A percentile compares a stretch with the other conserved stretches of the same genome.
Conservation (phyloP, 495 filamentous ascomycete genomes). For the Daldinia childiae region DNA sequence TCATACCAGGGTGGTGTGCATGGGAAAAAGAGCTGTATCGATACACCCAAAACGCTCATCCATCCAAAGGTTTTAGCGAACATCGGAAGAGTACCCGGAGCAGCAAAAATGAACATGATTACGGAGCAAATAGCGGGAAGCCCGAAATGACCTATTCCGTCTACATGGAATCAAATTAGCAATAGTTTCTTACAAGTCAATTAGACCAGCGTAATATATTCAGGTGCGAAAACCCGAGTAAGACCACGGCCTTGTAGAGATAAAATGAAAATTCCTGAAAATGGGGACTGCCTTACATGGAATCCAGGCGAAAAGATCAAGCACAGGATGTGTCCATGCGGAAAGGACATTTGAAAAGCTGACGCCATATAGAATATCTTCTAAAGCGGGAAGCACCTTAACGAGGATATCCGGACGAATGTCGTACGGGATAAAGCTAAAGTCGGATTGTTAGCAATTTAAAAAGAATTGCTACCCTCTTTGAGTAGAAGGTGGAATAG, state of each 20-base stretch:
- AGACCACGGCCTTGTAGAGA: neutral
- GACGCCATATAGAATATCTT: conserved; percentile 95
- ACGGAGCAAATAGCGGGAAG: conserved; percentile 78
- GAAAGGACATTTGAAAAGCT: conserved; percentile 96
- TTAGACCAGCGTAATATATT: neutral
- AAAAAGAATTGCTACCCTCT: neutral
- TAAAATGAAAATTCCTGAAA: neutral
- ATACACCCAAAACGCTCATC: conserved; percentile 86
- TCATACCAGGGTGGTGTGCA: conserved; percentile 98
- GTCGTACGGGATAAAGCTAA: conserved; percentile 82
- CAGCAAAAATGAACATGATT: conserved; percentile 85
- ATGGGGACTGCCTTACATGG: conserved; percentile 61
- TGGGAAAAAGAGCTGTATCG: conserved; percentile 86
- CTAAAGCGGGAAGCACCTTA: conserved; percentile 90
- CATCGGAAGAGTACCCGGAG: conserved; percentile 83
- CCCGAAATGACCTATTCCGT: conserved; percentile 88
- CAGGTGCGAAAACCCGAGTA: neutral
- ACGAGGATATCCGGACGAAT: conserved; percentile 94
- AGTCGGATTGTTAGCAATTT: conserved; percentile 8
- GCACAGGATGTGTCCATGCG: conserved; percentile 78
- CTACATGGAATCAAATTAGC: conserved; percentile 12
- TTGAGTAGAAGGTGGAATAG: neutral
- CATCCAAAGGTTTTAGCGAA: conserved; percentile 90
- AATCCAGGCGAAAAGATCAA: conserved; percentile 91
- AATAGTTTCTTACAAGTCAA: neutral